phyloP scores from a whole-genome alignment of 371 early-diverging fungal species.

The Mucor plumbeus region DNA sequence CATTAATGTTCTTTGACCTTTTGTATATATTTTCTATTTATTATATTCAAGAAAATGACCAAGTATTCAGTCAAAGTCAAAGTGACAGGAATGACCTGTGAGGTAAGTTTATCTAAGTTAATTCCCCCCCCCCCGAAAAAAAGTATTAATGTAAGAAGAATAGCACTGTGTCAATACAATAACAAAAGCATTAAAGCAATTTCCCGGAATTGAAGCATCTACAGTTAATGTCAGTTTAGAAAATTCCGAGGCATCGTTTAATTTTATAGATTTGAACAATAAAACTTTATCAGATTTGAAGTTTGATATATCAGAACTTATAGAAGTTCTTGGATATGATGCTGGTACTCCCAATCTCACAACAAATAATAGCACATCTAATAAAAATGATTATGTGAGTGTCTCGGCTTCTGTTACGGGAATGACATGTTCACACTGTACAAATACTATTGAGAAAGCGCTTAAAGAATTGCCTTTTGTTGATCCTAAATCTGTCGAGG shows the following conservation, averaged over 20 bases:
- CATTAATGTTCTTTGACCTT: conserved; percentile 3
- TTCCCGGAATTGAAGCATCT: conserved; percentile 16
- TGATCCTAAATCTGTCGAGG: conserved; percentile 42
- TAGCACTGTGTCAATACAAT: conserved; percentile 77
- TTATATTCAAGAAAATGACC: conserved; percentile 8
- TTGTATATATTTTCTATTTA: conserved; percentile 1
- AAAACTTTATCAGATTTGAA: conserved; percentile 16
- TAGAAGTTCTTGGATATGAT: conserved; percentile 46
- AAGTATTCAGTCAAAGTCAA: conserved; percentile 19
- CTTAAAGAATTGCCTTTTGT: conserved; percentile 63
- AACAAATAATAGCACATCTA: not conserved
- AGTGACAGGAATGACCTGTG: conserved; percentile 47
- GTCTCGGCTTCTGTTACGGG: conserved; percentile 55
- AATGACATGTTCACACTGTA: conserved; percentile 90
- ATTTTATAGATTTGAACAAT: not conserved
- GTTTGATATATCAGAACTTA: conserved; percentile 20
- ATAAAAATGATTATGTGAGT: conserved; percentile 8
- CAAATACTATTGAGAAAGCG: conserved; percentile 69
- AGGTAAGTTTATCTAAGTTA: conserved; percentile 15
- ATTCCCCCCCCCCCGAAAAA: too few relatives aligned
- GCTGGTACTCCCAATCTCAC: conserved; percentile 13
- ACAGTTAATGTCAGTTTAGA: conserved; percentile 38
- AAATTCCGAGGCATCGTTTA: conserved; percentile 25
- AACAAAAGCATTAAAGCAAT: conserved; percentile 38
- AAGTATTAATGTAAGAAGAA: too few relatives aligned